phyloP scores from a whole-genome alignment of 2,329 filamentous ascomycete genomes.

The Sarocladium brachiariae region DNA sequence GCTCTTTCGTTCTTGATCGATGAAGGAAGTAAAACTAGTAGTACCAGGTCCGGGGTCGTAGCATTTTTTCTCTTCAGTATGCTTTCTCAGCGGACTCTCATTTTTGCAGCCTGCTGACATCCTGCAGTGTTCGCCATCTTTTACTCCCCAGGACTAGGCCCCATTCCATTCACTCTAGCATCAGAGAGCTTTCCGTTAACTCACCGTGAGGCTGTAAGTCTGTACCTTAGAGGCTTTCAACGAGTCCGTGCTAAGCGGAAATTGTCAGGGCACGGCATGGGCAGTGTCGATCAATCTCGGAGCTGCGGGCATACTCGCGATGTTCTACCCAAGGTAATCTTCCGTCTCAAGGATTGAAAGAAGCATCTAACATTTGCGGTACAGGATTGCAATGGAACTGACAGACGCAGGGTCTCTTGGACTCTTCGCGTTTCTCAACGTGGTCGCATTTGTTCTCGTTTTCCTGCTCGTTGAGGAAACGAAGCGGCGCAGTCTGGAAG shows the following conservation, averaged over 20 bases:
- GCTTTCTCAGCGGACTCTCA: background rate
- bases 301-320: conserved; percentile 38
- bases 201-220: conserved; percentile 33
- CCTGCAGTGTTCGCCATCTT: conserved; percentile 30
- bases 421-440: conserved; percentile 39
- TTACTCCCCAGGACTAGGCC: conserved; percentile 36
- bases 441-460: conserved; percentile 37
- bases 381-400: conserved; percentile 1
- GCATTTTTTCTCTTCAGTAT: conserved; percentile 30
- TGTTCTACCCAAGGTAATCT: conserved; percentile 33
- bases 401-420: conserved; percentile 30
- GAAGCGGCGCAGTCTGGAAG: conserved; percentile 27
- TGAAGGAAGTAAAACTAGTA: background rate
- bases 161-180: conserved; percentile 43
- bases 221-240: no score
- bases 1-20: conserved; percentile 26
- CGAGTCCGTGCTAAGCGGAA: no score
- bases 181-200: conserved; percentile 44
- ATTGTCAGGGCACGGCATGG: conserved; percentile 31
- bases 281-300: conserved; percentile 41
- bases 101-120: background rate
- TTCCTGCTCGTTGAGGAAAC: conserved; percentile 35
- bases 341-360: conserved; percentile 9
- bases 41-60: conserved; percentile 22
- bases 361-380: background rate